These are phyloP conservation scores for Paramyrothecium sp. DNA, from an alignment of 2,329 filamentous ascomycete species.

Conservation along the genomic window DNA sequence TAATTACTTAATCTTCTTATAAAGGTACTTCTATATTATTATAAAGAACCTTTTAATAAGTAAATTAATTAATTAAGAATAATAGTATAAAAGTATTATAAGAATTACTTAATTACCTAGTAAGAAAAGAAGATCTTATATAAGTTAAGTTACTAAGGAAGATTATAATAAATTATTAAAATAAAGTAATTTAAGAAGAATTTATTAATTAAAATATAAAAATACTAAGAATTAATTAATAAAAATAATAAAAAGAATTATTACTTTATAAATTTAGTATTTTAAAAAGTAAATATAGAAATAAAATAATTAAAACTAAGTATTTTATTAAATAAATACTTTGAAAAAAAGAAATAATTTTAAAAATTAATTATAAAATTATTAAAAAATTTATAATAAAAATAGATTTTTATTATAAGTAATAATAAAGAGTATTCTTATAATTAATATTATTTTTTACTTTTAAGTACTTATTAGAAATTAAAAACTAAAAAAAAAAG, in stretches of 20 bases:
- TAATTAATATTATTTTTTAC: not conserved
- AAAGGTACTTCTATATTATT: too few species aligned
- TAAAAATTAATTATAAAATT: too few species aligned
- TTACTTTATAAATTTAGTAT: not conserved
- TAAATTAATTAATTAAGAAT: too few species aligned
- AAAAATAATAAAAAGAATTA: not conserved
- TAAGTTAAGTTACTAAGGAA: too few species aligned
- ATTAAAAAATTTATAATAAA: too few species aligned
- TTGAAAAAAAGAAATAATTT: too few species aligned
- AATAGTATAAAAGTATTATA: too few species aligned
- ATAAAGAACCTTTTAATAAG: too few species aligned
- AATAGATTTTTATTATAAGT: not conserved
- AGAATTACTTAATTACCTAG: too few species aligned
- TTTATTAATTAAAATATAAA: slow-evolving; percentile 1
- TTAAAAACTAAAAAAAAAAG: too few species aligned
- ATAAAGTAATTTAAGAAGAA: not conserved
- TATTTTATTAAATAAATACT: not conserved
- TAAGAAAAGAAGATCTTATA: too few species aligned
- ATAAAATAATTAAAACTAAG: not conserved
- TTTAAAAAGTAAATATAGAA: not conserved
- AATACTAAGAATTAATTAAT: not conserved
- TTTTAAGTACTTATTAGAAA: not conserved
- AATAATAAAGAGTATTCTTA: not conserved
- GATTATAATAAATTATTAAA: not conserved
- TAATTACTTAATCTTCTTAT: too few species aligned